Percentiles rank a stretch among this genome's conserved stretches.
These are phyloP conservation scores for Cladosporium colombiae DNA, from an alignment of 2,329 filamentous ascomycete species.

Conservation along the genomic window DNA sequence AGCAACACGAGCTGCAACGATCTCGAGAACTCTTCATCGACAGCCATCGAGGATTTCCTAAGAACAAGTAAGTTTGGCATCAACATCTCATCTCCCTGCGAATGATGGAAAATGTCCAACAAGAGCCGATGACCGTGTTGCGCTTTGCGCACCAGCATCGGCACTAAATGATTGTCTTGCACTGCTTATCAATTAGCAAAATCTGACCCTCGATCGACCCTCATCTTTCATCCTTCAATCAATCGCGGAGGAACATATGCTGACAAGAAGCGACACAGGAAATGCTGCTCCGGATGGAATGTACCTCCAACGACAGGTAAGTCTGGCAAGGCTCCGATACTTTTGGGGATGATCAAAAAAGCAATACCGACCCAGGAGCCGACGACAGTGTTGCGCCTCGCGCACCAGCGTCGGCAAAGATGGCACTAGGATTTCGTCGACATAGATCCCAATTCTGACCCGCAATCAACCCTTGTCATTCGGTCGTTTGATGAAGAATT, in stretches of 20 bases:
- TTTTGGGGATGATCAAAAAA: not conserved
- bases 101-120: not conserved
- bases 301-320: not conserved
- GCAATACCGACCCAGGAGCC: not conserved
- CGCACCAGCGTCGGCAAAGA: not conserved
- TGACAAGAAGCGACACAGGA: too few relatives aligned
- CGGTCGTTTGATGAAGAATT: too few relatives aligned
- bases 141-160: not conserved
- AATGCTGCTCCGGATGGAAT: not conserved
- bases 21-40: not conserved
- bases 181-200: not conserved
- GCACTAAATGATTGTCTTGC: not conserved
- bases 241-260: too few relatives aligned
- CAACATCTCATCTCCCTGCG: not conserved
- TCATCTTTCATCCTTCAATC: not conserved
- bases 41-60: not conserved
- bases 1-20: not conserved
- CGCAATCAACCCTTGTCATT: too few relatives aligned
- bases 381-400: not conserved
- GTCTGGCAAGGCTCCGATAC: not conserved
- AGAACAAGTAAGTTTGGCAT: not conserved
- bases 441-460: too few relatives aligned
- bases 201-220: not conserved
- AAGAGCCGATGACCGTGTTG: not conserved
- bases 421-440: too few relatives aligned